Evolutionary conservation across 768 basidiomycete genomes (phyloP).

Genomic region (Amanita muscaria): DNA sequence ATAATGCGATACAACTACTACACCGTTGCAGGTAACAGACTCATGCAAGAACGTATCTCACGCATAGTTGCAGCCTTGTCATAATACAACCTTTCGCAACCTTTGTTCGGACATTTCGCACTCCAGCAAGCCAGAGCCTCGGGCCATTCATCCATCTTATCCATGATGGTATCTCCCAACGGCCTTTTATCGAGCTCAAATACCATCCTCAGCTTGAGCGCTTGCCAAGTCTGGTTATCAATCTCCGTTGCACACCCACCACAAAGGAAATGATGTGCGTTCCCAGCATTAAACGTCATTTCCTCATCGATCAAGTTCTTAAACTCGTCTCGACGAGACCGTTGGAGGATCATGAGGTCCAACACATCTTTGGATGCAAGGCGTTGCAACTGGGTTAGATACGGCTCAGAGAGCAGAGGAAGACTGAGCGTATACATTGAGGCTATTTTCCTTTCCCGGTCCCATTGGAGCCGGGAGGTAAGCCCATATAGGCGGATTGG

Average conservation of each 20-base stretch:
- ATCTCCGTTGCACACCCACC: conserved; percentile 24
- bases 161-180: conserved; percentile 27
- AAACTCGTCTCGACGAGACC: conserved; percentile 30
- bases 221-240: conserved; percentile 31
- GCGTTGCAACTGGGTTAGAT: conserved; percentile 23
- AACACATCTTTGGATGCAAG: conserved; percentile 28
- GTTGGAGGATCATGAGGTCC: conserved; percentile 32
- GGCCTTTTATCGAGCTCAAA: conserved; percentile 31
- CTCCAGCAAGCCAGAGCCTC: conserved; percentile 32
- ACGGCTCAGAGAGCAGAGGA: conserved; percentile 27
- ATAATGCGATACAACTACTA: neutral
- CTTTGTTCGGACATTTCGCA: conserved; percentile 23
- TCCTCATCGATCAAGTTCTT: conserved; percentile 26
- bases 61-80: conserved; percentile 26
- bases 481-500: conserved; percentile 42
- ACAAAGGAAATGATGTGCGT: conserved; percentile 23
- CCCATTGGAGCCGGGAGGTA: conserved; percentile 35
- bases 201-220: conserved; percentile 30
- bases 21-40: conserved; percentile 17
- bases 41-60: conserved; percentile 24
- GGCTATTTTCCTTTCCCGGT: conserved; percentile 33
- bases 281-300: conserved; percentile 30
- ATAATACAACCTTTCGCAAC: conserved; percentile 27
- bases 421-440: conserved; percentile 32
- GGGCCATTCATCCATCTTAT: conserved; percentile 34